Conservation (phyloP, 352 stramenopile species). For the Vaucheria bursata region DNA sequence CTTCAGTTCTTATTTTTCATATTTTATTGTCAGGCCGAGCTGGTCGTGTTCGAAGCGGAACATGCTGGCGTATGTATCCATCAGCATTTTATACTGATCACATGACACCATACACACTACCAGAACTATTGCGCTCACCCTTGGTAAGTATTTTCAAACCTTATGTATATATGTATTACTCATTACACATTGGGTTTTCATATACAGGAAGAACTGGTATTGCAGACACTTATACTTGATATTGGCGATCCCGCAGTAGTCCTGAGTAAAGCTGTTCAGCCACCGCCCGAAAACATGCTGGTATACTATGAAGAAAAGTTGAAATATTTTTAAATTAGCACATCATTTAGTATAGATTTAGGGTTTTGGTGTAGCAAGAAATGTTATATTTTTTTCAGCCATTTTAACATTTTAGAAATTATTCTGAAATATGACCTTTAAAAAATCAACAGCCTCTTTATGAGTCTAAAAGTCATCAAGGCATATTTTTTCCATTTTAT, state of each 20-base stretch:
- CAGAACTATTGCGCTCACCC: constrained; percentile 55
- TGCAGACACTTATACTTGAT: constrained; percentile 54
- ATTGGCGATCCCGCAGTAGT: constrained; percentile 71
- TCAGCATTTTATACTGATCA: constrained; percentile 21
- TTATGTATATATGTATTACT: background rate
- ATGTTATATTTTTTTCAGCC: too few relatives aligned
- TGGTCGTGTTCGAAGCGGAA: constrained; percentile 72
- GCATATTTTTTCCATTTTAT: too few relatives aligned
- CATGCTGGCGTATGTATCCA: constrained; percentile 73
- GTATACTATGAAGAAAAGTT: constrained; percentile 22
- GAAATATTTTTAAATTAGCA: too few relatives aligned
- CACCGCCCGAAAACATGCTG: constrained; percentile 60
- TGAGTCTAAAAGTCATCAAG: too few relatives aligned
- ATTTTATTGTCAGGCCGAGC: constrained; percentile 73
- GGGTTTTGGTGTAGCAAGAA: too few relatives aligned
- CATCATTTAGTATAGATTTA: background rate
- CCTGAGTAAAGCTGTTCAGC: constrained; percentile 76
- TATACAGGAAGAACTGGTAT: constrained; percentile 50
- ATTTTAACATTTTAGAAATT: too few relatives aligned
- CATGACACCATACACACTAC: constrained; percentile 52
- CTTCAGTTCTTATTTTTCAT: too few relatives aligned
- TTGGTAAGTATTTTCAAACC: constrained; percentile 6
- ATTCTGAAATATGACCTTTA: too few relatives aligned
- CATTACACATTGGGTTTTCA: background rate
- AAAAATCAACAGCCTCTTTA: too few relatives aligned